A percentile compares a stretch with the other conserved stretches of the same genome.
These are phyloP conservation scores for Pythium phragmiticola DNA, from an alignment of 352 stramenopile species.

Conservation along the genomic window DNA sequence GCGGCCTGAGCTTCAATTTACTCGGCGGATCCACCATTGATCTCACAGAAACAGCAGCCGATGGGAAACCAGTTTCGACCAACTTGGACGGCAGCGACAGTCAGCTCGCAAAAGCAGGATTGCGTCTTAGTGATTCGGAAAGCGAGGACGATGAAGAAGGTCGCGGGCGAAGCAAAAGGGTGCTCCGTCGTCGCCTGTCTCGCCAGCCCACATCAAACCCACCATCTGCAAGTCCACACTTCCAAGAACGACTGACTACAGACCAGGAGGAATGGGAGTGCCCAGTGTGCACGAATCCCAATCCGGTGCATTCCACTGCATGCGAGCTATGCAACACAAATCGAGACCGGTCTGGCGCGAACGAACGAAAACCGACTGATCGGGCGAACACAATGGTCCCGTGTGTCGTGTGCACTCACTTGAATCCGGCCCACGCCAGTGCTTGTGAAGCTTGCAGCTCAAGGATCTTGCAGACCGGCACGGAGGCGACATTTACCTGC, in stretches of 20 bases:
- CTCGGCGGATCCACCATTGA: conserved; percentile 8
- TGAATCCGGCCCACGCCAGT: background rate
- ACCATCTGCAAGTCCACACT: background rate
- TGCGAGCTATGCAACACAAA: conserved; percentile 21
- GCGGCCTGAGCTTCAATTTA: conserved; percentile 3
- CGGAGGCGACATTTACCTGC: conserved; percentile 8
- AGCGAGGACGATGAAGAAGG: conserved; percentile 23
- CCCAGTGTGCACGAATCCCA: conserved; percentile 19
- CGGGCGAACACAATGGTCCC: background rate
- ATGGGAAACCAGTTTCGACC: conserved; percentile 3
- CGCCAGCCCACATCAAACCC: background rate
- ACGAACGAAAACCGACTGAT: background rate
- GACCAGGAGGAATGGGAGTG: conserved; percentile 31
- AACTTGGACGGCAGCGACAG: conserved; percentile 3
- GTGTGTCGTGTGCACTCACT: conserved; percentile 12
- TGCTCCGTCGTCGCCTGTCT: conserved; percentile 1
- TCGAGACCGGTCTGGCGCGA: background rate
- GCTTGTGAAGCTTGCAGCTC: conserved; percentile 5
- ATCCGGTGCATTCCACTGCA: background rate
- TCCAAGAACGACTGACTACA: background rate
- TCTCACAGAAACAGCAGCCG: conserved; percentile 18
- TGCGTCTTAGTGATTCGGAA: conserved; percentile 56
- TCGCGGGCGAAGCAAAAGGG: background rate
- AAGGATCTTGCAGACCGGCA: background rate
- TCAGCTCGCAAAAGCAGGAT: conserved; percentile 42